These are phyloP conservation scores for Escovopsis sp. DNA, from an alignment of 2,329 filamentous ascomycete species.

Conservation along the genomic window DNA sequence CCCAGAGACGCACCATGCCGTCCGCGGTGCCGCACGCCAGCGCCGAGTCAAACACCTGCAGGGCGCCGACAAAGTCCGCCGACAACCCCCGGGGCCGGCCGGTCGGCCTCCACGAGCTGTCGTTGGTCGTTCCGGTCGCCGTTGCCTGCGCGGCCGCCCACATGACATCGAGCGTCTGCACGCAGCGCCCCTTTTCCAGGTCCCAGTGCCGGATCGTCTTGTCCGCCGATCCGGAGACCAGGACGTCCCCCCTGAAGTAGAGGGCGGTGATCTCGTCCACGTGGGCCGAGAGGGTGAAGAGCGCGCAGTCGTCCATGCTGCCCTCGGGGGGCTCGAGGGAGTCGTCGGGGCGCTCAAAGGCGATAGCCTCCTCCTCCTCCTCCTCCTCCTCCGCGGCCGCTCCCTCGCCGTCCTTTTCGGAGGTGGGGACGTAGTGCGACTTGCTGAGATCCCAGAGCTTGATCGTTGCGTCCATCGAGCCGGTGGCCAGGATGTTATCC, in stretches of 20 bases:
- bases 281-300: slow-evolving; percentile 82
- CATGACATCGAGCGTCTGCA: slow-evolving; percentile 93
- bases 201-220: slow-evolving; percentile 98
- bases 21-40: slow-evolving; percentile 93
- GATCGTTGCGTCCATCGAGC: slow-evolving; percentile 88
- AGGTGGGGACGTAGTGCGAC: slow-evolving; percentile 65
- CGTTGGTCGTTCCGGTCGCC: slow-evolving; percentile 47
- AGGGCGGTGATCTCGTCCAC: slow-evolving; percentile 90
- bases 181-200: slow-evolving; percentile 87
- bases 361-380: slow-evolving; percentile 43
- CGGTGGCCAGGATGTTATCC: slow-evolving; percentile 88
- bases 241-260: slow-evolving; percentile 74
- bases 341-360: slow-evolving; percentile 57
- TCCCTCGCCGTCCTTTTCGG: slow-evolving; percentile 40
- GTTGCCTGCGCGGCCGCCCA: slow-evolving; percentile 92
- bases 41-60: slow-evolving; percentile 93
- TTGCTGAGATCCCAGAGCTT: slow-evolving; percentile 88
- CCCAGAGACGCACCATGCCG: slow-evolving; percentile 93
- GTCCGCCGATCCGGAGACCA: slow-evolving; percentile 91
- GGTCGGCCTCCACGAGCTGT: slow-evolving; percentile 58
- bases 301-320: slow-evolving; percentile 75
- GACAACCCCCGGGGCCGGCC: slow-evolving; percentile 45
- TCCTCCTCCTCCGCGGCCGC: slow-evolving; percentile 22
- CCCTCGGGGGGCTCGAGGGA: slow-evolving; percentile 57
- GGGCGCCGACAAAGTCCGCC: slow-evolving; percentile 83